Evolutionary conservation across 768 basidiomycete species (phyloP).

Genomic region (Lyophyllum decastes): DNA sequence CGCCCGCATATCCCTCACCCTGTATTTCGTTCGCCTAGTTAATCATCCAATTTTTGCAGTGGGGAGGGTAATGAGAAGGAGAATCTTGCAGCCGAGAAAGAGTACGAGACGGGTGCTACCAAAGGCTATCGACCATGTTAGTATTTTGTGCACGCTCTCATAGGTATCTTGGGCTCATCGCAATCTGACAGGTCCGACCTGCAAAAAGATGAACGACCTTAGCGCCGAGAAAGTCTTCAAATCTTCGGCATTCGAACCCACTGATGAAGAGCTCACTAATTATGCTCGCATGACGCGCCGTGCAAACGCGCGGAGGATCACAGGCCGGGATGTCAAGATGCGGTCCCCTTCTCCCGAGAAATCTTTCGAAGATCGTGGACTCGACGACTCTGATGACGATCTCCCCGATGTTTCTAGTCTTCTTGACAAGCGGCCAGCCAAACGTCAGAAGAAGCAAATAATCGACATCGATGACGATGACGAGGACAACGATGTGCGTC

Average conservation of each 20-base stretch:
- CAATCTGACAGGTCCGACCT: conserved; percentile 54
- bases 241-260: conserved; percentile 68
- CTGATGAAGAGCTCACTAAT: conserved; percentile 52
- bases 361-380: conserved; percentile 26
- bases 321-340: conserved; percentile 20
- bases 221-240: conserved; percentile 55
- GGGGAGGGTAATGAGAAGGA: conserved; percentile 57
- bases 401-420: conserved; percentile 49
- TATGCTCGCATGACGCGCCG: conserved; percentile 37
- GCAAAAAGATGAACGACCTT: conserved; percentile 65
- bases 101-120: conserved; percentile 54
- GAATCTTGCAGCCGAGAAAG: conserved; percentile 54
- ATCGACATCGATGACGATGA: conserved; percentile 10
- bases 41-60: conserved; percentile 28
- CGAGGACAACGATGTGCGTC: conserved; percentile 12
- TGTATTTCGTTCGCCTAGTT: no score
- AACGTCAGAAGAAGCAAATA: conserved; percentile 28
- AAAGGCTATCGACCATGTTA: conserved; percentile 63
- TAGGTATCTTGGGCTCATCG: not conserved
- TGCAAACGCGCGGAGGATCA: conserved; percentile 19
- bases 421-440: conserved; percentile 31
- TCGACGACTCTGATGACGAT: conserved; percentile 53
- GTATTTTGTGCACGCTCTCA: conserved; percentile 16
- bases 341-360: conserved; percentile 29
- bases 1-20: conserved; percentile 24